Conservation (phyloP, 352 stramenopile genomes). For the Pythium phragmiticola region DNA sequence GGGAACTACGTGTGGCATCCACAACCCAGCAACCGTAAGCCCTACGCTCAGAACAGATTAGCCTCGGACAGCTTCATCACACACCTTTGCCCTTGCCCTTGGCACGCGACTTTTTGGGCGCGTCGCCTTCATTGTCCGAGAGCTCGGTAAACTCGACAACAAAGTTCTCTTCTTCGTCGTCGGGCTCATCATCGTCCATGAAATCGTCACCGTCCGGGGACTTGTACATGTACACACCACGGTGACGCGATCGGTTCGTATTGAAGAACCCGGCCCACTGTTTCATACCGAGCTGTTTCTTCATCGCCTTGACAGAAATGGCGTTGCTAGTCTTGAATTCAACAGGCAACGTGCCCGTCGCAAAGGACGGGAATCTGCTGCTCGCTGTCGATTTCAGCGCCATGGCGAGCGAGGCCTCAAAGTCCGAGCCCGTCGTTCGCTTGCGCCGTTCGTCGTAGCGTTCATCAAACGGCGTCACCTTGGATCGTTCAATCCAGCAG, state of each 20-base stretch:
- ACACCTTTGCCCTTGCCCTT: constrained; percentile 15
- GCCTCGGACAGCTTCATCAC: neutral
- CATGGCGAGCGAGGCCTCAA: constrained; percentile 41
- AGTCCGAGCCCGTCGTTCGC: constrained; percentile 33
- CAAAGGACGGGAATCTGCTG: constrained; percentile 56
- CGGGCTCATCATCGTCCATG: constrained; percentile 8
- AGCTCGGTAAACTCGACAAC: constrained; percentile 16
- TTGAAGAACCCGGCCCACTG: constrained; percentile 48
- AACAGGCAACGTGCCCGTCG: constrained; percentile 39
- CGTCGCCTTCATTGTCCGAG: constrained; percentile 2
- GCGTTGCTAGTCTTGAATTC: constrained; percentile 30
- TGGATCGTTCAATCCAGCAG: constrained; percentile 45
- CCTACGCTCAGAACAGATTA: neutral
- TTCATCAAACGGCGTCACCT: constrained; percentile 42
- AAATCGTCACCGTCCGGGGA: neutral
- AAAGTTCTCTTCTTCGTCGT: constrained; percentile 8
- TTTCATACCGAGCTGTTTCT: constrained; percentile 38
- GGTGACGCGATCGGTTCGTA: constrained; percentile 42
- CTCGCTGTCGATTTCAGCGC: constrained; percentile 42
- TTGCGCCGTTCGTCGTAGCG: constrained; percentile 37
- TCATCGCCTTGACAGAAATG: constrained; percentile 39
- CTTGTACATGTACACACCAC: constrained; percentile 31
- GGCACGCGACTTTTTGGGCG: neutral
- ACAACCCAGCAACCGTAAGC: neutral
- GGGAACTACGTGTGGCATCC: neutral